Evolutionary conservation across 495 filamentous ascomycete genomes (phyloP), one percentile per base, ranked within the genome.

Genomic region (Penicillium verhagenii): DNA sequence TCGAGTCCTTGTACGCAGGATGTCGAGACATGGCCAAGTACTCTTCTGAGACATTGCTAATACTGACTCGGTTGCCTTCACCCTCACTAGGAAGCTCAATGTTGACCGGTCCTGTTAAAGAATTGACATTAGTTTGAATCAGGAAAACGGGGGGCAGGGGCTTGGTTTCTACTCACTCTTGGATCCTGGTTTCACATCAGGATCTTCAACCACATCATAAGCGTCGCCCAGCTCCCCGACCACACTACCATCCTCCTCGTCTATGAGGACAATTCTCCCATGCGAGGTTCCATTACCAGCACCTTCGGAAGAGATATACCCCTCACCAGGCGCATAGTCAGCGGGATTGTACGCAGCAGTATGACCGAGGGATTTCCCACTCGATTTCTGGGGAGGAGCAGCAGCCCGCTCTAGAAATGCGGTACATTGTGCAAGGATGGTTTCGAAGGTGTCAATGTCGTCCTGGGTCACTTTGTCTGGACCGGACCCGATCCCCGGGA

Each of bases 391-490:
- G 14, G 44, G 19, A 13, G 87, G 81, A 3, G 83, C 77, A 20
- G 84, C 74, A 6, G 87, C 84, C 31, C 90, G 83, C 63, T 96
- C 92, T 8, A 93, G 79, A 68, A 97, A 97, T 0, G 92, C 91
- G 11, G 92, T 97, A 67, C 92, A 97, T 72, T 97, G 92, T 24
- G 92, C 92, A 35, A 97, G 79, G 50, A 97, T 97, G 3, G 92
- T 96, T 76, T 97, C 92, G 64, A 97, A 97, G 0, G 92, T 97
- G 68, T 97, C 92, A 23, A 96, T 79, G 69, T 97, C 92, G 63
- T 97, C 92, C 71, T 97, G 92, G 3, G 87, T 83, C 23, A 86
- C 85, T 50, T 82, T 83, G 29, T 80, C 77, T 0, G 78, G 70
- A 1, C 79, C 80, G 46, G 76, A 79, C 10, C 90, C 89, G 9